Base-by-base conservation (phyloP, 2,329 filamentous ascomycete genomes). In the Xylaria sp. region DNA sequence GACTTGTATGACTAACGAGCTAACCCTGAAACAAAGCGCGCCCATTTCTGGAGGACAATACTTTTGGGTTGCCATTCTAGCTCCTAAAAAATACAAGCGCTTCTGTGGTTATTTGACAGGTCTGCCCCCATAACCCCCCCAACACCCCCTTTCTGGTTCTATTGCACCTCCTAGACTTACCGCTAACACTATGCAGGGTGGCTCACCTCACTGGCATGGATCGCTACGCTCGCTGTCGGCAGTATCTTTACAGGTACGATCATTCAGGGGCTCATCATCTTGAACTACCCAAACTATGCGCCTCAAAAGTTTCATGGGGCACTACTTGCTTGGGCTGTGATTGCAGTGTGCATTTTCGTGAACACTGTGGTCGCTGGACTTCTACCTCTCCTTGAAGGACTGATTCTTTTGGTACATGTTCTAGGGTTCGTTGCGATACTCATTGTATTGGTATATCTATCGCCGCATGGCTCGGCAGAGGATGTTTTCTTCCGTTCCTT, bases 21-120 rank as follows among this genome's bases (percentile, higher is more conserved):
- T 66, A 34, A 68, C 37, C 15, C 28, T 55, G 5, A 12, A 37
- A 50, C 23, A n/a, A 51, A 73, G 67, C 13, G 71, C 71, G 44
- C 71, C 71, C 34, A 73, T 71, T 12, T 71, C 71, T 6, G 71
- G 71, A 6, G 71, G 71, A 48, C 71, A 71, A 51, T 73, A 73
- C 51, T 68, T 67, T 39, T 73, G 71, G 71, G 69, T 73, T 6
- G 67, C 69, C 10, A 73, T 73, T 18, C 61, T 73, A 15, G 69
- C 71, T 5, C 69, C 69, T 37, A 52, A 51, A 34, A 67, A 67
- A 48, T 73, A 67, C n/a, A 72, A 70, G 58, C 69, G 65, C 41
- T 70, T 72, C 46, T 69, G 65, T 56, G 67, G 72, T 55, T 73
- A 73, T 54, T 37, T 73, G 25, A 73, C 71, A 69, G 71, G 71